Base-by-base conservation (phyloP, 139 green algal genomes). In the Chlorella sp. region DNA sequence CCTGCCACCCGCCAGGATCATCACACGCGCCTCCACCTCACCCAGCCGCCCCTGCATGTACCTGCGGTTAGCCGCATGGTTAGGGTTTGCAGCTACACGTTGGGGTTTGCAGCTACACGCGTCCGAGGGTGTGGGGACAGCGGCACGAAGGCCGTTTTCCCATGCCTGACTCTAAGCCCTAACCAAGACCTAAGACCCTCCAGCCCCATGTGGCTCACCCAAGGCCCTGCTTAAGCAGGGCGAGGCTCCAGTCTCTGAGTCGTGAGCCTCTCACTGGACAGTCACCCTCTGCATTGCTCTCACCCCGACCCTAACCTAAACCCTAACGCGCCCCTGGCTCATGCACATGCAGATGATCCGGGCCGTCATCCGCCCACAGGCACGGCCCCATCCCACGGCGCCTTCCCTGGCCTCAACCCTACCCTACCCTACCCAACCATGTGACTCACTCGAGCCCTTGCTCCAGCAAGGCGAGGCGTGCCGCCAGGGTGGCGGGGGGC, bases 391-490 rank as follows among this genome's bases (percentile, higher is more conserved):
- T 55, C 10, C 42, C 17, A 24, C 42, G 17, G 10, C 42, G 10
- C 17, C 10, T 55, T 17, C 10, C 42, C 42, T 55, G 42, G 17
- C 42, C 10, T 24, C 42, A 55, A 55, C n/a, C n/a, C n/a, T n/a
- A n/a, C n/a, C n/a, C 17, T 55, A 55, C 42, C 10, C 10, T 55
- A 55, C 10, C 10, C 42, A 55, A 10, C 17, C 42, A 55, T 17
- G 17, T 55, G 17, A 49, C 72, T 27, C 49, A 79, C 74, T 35
- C 67, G 35, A 73, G 49, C 51, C 88, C 88, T 72, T 89, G 71
- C 62, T 82, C 35, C 27, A 96, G 82, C 66, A 95, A 80, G 72
- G 85, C 36, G 55, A 95, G 80, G 63, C 91, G 91, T 77, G 77
- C 86, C 2, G 81, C 71, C 35, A 95, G 80, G 30, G 87, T 90